These are phyloP conservation scores for Citrus mangshanensis DNA, from an alignment of 345 rosid genomes.

Conservation along the genomic window DNA sequence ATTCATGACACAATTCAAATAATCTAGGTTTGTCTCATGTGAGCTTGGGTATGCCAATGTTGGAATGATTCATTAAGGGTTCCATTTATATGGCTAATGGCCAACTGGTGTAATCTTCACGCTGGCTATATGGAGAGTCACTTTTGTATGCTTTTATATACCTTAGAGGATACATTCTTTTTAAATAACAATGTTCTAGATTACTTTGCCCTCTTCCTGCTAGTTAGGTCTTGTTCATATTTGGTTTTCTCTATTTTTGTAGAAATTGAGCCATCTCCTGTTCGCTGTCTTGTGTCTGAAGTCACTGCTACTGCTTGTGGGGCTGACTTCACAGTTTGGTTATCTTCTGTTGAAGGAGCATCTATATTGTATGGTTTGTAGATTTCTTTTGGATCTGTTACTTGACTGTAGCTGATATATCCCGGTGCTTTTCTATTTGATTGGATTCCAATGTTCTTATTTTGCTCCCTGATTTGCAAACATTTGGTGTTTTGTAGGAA, in stretches of 20 bases:
- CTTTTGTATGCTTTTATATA: not conserved
- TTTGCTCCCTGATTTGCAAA: constrained; percentile 15
- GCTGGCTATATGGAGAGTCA: not conserved
- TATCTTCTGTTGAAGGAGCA: constrained; percentile 84
- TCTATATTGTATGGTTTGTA: constrained; percentile 86
- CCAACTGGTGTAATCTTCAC: not conserved
- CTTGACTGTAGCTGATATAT: constrained; percentile 5
- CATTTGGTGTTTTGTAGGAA: constrained; percentile 53
- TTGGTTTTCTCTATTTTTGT: constrained; percentile 24
- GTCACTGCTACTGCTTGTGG: constrained; percentile 84
- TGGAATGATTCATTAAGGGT: not conserved
- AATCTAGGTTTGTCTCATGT: not conserved
- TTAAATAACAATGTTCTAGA: not conserved
- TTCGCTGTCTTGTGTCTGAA: constrained; percentile 73
- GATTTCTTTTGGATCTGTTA: constrained; percentile 23
- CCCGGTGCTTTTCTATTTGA: not conserved
- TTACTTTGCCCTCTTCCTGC: not conserved
- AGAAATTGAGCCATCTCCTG: constrained; percentile 77
- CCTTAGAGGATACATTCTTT: not conserved
- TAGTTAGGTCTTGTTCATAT: not conserved
- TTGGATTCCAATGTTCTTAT: not conserved
- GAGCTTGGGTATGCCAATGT: not conserved
- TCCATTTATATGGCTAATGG: not conserved
- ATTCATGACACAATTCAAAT: not conserved
- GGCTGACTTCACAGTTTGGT: constrained; percentile 92